Percentiles rank a stretch among this genome's conserved stretches.
Evolutionary conservation across 192 early-diverging fungal species (phyloP).

Genomic region (Backusella luteola): DNA sequence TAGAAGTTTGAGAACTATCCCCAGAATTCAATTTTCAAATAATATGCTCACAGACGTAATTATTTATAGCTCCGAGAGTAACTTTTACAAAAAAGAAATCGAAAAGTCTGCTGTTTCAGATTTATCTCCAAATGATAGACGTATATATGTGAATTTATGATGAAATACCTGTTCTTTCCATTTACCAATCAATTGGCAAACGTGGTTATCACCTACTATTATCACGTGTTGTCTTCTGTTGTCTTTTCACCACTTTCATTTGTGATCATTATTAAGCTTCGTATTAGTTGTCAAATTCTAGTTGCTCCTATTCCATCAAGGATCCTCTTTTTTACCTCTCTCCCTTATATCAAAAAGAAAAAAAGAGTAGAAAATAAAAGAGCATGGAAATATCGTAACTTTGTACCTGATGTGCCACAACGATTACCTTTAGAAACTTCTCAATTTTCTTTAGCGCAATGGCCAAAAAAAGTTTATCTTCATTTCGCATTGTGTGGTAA

Average conservation of each 20-base stretch:
- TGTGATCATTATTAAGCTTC: not conserved
- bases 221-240: not conserved
- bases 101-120: not conserved
- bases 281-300: not conserved
- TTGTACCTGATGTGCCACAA: not conserved
- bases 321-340: not conserved
- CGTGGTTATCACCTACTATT: not conserved
- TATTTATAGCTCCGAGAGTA: not conserved
- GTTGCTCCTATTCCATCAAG: not conserved
- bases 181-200: not conserved
- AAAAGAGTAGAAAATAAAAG: not conserved
- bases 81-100: not conserved
- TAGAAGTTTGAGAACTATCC: slow-evolving; percentile 8
- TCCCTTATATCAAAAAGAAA: not conserved
- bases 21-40: not conserved
- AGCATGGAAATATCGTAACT: not conserved
- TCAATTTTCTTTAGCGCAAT: not conserved
- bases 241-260: not conserved
- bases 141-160: not conserved
- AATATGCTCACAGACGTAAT: not conserved
- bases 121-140: not conserved
- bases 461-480: slow-evolving; percentile 6
- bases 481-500: not conserved
- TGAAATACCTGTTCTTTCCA: not conserved
- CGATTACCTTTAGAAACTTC: slow-evolving; percentile 1